phyloP scores from a whole-genome alignment of 192 early-diverging fungal genomes.

The Thoreauomyces humboldtii region DNA sequence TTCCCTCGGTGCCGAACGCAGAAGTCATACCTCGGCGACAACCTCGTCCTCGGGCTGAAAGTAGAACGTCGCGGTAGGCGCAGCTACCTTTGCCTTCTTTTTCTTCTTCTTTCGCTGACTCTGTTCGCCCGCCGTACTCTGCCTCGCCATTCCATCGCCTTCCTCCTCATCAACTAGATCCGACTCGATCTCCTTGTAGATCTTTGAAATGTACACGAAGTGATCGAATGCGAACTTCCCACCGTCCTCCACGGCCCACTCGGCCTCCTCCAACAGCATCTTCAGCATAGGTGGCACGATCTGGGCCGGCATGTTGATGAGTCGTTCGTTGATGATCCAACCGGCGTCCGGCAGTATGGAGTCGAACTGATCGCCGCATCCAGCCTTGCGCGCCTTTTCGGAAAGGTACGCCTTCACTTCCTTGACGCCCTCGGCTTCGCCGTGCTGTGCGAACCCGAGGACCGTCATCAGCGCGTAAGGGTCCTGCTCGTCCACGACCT shows the following conservation, averaged over 20 bases:
- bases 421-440: slow-evolving; percentile 28
- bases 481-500: slow-evolving; percentile 73
- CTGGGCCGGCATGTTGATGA: slow-evolving; percentile 96
- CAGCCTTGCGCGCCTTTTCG: slow-evolving; percentile 51
- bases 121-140: slow-evolving; percentile 20
- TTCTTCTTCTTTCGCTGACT: slow-evolving; percentile 31
- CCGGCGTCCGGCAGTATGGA: slow-evolving; percentile 40
- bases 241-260: slow-evolving; percentile 66
- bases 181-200: slow-evolving; percentile 75
- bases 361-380: slow-evolving; percentile 3
- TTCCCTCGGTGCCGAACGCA: background rate
- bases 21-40: slow-evolving; percentile 53
- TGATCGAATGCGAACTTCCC: slow-evolving; percentile 80
- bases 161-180: slow-evolving; percentile 51
- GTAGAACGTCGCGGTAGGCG: slow-evolving; percentile 54
- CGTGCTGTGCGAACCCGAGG: slow-evolving; percentile 63
- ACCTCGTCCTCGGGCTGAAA: slow-evolving; percentile 94
- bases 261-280: slow-evolving; percentile 82
- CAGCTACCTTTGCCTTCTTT: slow-evolving; percentile 27
- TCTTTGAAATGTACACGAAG: slow-evolving; percentile 75
- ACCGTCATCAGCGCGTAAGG: slow-evolving; percentile 86
- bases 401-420: slow-evolving; percentile 58
- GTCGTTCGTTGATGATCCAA: slow-evolving; percentile 78
- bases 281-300: slow-evolving; percentile 86
- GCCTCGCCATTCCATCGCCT: slow-evolving; percentile 11